A percentile compares a stretch with the other conserved stretches of the same genome.
These are phyloP conservation scores for Monosporascus sp. DNA, from an alignment of 2,329 filamentous ascomycete genomes.

Conservation along the genomic window DNA sequence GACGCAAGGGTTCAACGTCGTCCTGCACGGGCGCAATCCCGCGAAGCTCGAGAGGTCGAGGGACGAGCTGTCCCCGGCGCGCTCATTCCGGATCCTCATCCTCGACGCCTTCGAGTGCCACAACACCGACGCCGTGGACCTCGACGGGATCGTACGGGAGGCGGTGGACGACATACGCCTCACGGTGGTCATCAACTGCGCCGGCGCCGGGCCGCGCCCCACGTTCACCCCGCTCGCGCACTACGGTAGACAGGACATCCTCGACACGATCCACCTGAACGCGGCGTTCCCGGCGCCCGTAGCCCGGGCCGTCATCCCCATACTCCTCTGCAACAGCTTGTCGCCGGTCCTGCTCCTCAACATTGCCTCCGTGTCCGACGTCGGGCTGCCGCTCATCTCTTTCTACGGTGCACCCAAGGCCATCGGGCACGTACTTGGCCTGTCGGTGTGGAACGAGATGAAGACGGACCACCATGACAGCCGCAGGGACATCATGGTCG, in stretches of 20 bases:
- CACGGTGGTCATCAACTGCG: slow-evolving; percentile 48
- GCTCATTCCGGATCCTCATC: slow-evolving; percentile 33
- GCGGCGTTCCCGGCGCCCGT: slow-evolving; percentile 13
- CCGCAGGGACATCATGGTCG: not conserved
- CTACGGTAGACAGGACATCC: slow-evolving; percentile 29
- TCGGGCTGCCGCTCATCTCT: slow-evolving; percentile 14
- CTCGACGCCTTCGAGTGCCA: slow-evolving; percentile 31
- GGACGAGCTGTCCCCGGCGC: slow-evolving; percentile 31
- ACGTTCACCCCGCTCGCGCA: slow-evolving; percentile 28
- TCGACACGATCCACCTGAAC: slow-evolving; percentile 38
- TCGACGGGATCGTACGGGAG: slow-evolving; percentile 6
- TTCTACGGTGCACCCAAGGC: slow-evolving; percentile 18
- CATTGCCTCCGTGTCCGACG: slow-evolving; percentile 14
- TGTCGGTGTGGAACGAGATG: slow-evolving; percentile 1
- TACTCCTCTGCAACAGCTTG: slow-evolving; percentile 9
- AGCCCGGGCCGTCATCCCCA: slow-evolving; percentile 13
- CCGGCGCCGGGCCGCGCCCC: slow-evolving; percentile 33
- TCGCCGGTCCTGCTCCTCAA: slow-evolving; percentile 17
- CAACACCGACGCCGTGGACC: slow-evolving; percentile 1
- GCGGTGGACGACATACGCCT: slow-evolving; percentile 31
- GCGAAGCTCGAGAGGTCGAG: slow-evolving; percentile 36
- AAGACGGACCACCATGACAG: not conserved
- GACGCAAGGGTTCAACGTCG: slow-evolving; percentile 46
- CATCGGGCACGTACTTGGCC: slow-evolving; percentile 7
- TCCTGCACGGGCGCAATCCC: slow-evolving; percentile 47